Conservation (phyloP, 2,329 filamentous ascomycete species). For the Xylaria sp. region DNA sequence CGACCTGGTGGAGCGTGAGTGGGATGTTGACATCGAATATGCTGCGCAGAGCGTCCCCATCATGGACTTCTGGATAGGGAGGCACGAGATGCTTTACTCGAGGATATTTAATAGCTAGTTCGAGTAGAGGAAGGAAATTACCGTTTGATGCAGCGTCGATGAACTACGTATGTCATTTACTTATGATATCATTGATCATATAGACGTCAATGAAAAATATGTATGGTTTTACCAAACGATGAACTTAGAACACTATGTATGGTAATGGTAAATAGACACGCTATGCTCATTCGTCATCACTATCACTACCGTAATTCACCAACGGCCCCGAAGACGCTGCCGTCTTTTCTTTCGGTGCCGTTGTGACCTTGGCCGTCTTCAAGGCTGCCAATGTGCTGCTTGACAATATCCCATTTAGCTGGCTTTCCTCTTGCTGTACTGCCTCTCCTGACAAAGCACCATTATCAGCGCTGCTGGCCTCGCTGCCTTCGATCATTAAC, state of each 20-base stretch:
- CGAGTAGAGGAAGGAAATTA: neutral
- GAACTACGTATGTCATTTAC: neutral
- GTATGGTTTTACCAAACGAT: neutral
- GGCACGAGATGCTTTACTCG: conserved; percentile 83
- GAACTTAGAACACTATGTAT: conserved; percentile 16
- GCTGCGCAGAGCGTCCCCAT: conserved; percentile 77
- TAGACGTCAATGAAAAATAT: neutral
- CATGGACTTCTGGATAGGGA: conserved; percentile 82
- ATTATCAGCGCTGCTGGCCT: conserved; percentile 50
- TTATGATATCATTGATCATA: neutral
- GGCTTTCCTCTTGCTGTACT: conserved; percentile 43
- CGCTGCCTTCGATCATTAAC: conserved; percentile 63
- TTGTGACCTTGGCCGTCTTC: conserved; percentile 60
- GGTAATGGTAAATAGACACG: neutral
- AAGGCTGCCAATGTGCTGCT: conserved; percentile 81
- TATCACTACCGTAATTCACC: conserved; percentile 89
- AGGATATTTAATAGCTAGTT: conserved; percentile 81
- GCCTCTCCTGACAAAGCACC: conserved; percentile 48
- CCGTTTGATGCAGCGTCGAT: neutral
- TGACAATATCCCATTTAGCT: conserved; percentile 74
- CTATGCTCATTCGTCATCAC: conserved; percentile 61
- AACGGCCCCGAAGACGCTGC: conserved; percentile 69
- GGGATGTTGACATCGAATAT: conserved; percentile 62
- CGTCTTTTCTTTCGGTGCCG: conserved; percentile 60
- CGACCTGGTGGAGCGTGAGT: conserved; percentile 64